These are phyloP conservation scores for Firmiana major DNA, from an alignment of 345 rosid species.

Conservation along the genomic window DNA sequence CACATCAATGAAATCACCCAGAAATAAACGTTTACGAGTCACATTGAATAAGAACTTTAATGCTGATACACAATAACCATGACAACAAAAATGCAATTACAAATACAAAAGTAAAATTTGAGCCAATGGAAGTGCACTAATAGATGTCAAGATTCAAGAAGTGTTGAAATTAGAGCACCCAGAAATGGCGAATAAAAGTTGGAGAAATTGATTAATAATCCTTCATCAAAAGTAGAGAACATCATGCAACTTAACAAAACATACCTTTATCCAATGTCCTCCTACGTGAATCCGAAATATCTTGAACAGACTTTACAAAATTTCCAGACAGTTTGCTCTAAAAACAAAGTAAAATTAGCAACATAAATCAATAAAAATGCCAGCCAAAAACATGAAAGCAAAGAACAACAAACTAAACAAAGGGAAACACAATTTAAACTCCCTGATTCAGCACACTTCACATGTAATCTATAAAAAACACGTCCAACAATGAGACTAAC, in stretches of 20 bases:
- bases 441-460: background rate
- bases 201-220: background rate
- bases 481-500: background rate
- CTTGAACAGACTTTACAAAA: constrained; percentile 46
- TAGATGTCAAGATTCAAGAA: background rate
- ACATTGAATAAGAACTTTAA: background rate
- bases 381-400: background rate
- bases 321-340: constrained; percentile 60
- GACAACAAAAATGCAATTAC: background rate
- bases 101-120: background rate
- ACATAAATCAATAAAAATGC: background rate
- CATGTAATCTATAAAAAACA: background rate
- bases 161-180: background rate
- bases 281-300: constrained; percentile 47
- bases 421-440: background rate
- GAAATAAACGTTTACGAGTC: background rate
- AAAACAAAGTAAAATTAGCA: constrained; percentile 10
- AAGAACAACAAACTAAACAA: background rate
- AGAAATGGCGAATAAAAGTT: background rate
- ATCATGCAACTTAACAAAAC: background rate
- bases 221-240: background rate
- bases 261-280: constrained; percentile 50
- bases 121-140: background rate
- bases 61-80: background rate
- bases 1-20: constrained; percentile 10